phyloP scores from a whole-genome alignment of 2,329 filamentous ascomycete genomes.

The Fusarium humuli region DNA sequence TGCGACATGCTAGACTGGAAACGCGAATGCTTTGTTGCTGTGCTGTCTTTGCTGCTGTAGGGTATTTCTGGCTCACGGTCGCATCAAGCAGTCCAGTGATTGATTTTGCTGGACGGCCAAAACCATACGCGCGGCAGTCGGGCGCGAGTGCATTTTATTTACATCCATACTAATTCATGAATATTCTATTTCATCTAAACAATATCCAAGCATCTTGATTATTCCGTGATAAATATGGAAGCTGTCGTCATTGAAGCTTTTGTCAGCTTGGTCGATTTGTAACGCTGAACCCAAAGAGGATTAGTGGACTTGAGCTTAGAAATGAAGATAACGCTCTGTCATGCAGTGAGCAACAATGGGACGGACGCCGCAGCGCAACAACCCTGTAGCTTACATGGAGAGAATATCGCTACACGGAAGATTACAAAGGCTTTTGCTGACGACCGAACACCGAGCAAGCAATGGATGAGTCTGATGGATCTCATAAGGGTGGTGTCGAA shows the following conservation, averaged over 20 bases:
- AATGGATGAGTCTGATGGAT: not conserved
- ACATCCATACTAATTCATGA: not conserved
- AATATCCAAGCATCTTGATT: not conserved
- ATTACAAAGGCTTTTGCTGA: conserved; percentile 29
- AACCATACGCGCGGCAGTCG: fast-evolving
- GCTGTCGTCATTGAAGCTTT: conserved; percentile 11
- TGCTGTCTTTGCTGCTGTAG: too few relatives aligned
- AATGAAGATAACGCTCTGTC: conserved; percentile 3
- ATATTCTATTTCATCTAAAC: not conserved
- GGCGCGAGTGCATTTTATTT: not conserved
- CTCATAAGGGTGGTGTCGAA: not conserved
- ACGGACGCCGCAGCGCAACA: too few relatives aligned
- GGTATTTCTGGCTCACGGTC: too few relatives aligned
- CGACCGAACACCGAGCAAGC: conserved; percentile 30
- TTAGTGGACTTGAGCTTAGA: conserved; percentile 28
- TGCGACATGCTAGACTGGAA: not conserved
- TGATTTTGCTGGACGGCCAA: too few relatives aligned
- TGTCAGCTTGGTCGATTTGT: conserved; percentile 27
- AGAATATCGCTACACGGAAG: not conserved
- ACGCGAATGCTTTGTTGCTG: too few relatives aligned
- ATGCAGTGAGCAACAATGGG: not conserved
- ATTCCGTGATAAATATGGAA: not conserved
- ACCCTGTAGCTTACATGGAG: not conserved
- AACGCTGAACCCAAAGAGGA: not conserved
- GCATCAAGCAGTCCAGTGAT: too few relatives aligned